Evolutionary conservation across 139 green algal species (phyloP), one percentile per base, ranked within the genome.

Genomic region (Volvox africanus): DNA sequence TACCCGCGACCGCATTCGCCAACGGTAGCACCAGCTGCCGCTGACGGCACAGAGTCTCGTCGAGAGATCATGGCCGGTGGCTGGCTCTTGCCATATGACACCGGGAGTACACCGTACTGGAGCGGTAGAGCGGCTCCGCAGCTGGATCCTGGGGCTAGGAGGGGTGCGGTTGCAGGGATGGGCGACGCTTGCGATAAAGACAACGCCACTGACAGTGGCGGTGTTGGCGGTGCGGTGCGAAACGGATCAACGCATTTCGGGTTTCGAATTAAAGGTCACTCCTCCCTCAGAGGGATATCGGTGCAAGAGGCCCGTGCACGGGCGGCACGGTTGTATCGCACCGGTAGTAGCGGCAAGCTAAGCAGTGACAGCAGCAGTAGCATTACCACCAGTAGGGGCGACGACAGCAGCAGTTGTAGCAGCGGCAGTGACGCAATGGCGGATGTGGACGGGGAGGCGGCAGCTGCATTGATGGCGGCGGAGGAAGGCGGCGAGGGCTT

Each of bases 1-100:
- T 6, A 33, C 21, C 65, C 65, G 65, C 24, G 65, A 28, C 65
- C 65, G 21, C 21, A 28, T 16, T 22, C 20, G 76, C n/a, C 76
- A 61, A 11, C 79, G 24, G 79, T 28, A 68, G 79, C 79, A 19
- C 1, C 79, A 1, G 79, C 21, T 24, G 9, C 20, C 6, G 37
- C 20, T 12, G 44, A 61, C 44, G 55, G 80, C 2, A 17, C 24
- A 28, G 35, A 26, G 28, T 24, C 61, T 0, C 61, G 19, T 32
- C 61, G 61, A 19, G 82, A 32, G 6, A 26, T 86, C 30, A 86
- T 55, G 2, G 80, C 80, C 50, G 80, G 80, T 26, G 80, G 80
- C 80, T 86, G 80, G 80, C 80, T 73, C 80, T 86, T 50, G 80
- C 50, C 80, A 26, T 86, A 86, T 55, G 80, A 55, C 80, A n/a